Percentiles rank a stretch among this genome's conserved stretches.
Conservation (phyloP, 2,329 filamentous ascomycete genomes). For the Aspergillus pseudoviridinutans region DNA sequence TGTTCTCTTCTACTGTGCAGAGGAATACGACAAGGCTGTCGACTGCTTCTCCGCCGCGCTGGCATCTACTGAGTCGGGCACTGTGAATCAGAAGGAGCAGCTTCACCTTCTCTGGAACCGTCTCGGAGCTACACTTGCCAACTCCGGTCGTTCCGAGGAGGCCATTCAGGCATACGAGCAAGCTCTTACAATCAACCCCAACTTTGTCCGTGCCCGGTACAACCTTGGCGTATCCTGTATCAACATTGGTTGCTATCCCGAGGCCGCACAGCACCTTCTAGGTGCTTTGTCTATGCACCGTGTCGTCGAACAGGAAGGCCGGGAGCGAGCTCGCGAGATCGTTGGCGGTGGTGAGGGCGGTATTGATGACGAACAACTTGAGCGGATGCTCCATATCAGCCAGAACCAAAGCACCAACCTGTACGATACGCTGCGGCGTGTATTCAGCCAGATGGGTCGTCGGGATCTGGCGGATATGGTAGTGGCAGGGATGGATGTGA, state of each 20-base stretch:
- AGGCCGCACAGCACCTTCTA: conserved; percentile 88
- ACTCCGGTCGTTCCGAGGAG: conserved; percentile 88
- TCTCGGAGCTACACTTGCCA: conserved; percentile 90
- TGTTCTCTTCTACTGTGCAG: conserved; percentile 94
- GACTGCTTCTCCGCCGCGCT: conserved; percentile 96
- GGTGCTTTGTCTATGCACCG: conserved; percentile 95
- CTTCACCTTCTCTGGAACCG: conserved; percentile 96
- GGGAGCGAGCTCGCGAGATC: conserved; percentile 78
- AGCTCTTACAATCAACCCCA: conserved; percentile 82
- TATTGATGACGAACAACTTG: conserved; percentile 67
- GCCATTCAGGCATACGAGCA: conserved; percentile 96
- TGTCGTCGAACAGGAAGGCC: conserved; percentile 78
- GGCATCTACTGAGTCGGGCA: conserved; percentile 76
- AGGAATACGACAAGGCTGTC: conserved; percentile 97
- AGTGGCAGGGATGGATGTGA: conserved; percentile 83
- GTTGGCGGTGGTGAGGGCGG: conserved; percentile 56
- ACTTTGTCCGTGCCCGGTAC: conserved; percentile 95
- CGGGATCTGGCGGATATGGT: conserved; percentile 85
- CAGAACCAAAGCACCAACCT: conserved; percentile 97
- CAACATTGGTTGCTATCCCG: conserved; percentile 91
- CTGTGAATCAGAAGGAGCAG: conserved; percentile 78
- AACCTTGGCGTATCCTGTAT: conserved; percentile 96
- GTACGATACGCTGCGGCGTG: conserved; percentile 87
- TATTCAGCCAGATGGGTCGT: conserved; percentile 95
- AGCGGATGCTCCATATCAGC: conserved; percentile 70